Evolutionary conservation across 371 early-diverging fungal genomes (phyloP), one percentile per base, ranked within the genome.

Genomic region (Syncephalastrum monosporum): DNA sequence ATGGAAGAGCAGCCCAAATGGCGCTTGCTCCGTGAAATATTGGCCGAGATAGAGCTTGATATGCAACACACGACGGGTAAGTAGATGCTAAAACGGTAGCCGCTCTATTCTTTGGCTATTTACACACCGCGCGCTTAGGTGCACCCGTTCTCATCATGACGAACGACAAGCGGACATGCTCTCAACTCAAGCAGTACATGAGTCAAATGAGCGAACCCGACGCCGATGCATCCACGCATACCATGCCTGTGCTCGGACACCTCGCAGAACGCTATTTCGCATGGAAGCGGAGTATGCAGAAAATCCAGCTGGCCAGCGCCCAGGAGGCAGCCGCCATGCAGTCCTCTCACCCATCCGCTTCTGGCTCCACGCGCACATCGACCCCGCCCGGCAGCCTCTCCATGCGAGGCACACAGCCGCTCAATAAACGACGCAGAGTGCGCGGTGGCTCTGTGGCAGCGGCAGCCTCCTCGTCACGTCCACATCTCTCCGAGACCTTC

Each of bases 1-100:
- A 33, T 33, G 38, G 98, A 97, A 63, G 94, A 91, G 47, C 87
- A 87, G 23, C 98, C 98, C 3, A 98, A 98, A 68, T 97, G 96
- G 92, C 64, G 67, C n/a, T 74, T 88, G 3, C 55, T 98, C 17
- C 69, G 66, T 0, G 79, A 82, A 8, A 77, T 93, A 1, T 63
- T 97, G 49, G 64, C 82, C 17, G 95, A 96, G 55, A 89, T 97
- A 12, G 85, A 89, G 55, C 43, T 74, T 14, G 87, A 85, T 43
- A 81, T 62, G 60, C 67, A 55, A 43, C 19, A 60, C 56, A 47
- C 71, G 52, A 47, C 58, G 44, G 68, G 67, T 62, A 49, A 58
- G 51, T 38, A 41, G 5, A 4, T 62, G 23, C 21, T 2, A 42
- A 50, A 42, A 3, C 10, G n/a, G 41, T 3, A 16, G 24, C 19